Percentiles rank a stretch among this genome's conserved stretches.
These are phyloP conservation scores for Clonostachys byssicola DNA, from an alignment of 2,329 filamentous ascomycete species.

Conservation along the genomic window DNA sequence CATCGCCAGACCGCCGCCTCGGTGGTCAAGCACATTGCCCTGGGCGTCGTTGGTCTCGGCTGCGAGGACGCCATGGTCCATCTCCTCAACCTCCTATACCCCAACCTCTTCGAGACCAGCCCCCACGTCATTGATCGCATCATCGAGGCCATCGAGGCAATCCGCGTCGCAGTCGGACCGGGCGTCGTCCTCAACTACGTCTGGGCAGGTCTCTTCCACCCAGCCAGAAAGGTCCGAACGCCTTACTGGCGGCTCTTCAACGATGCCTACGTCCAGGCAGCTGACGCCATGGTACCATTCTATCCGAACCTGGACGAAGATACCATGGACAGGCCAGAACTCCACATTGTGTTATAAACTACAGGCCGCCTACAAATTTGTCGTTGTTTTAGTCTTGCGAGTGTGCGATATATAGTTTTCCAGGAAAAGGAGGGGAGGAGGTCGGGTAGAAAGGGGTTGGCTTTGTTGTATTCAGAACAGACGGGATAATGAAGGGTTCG, in stretches of 20 bases:
- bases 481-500: no score
- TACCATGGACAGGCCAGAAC: conserved; percentile 71
- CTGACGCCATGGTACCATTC: conserved; percentile 94
- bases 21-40: conserved; percentile 95
- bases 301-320: conserved; percentile 86
- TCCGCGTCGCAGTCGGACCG: conserved; percentile 88
- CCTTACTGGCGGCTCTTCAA: conserved; percentile 98
- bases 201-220: conserved; percentile 96
- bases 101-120: conserved; percentile 95
- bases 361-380: background rate
- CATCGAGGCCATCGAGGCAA: conserved; percentile 94
- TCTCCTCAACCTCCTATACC: conserved; percentile 91
- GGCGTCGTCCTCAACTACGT: conserved; percentile 96
- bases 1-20: conserved; percentile 94
- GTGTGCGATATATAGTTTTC: background rate
- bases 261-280: conserved; percentile 89
- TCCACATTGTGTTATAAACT: conserved; percentile 74
- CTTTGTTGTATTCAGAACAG: no score
- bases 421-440: no score
- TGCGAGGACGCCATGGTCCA: conserved; percentile 99
- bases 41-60: conserved; percentile 94
- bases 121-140: conserved; percentile 98
- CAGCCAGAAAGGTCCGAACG: conserved; percentile 86
- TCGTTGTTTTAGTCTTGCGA: background rate
- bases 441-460: no score